Percentiles rank a stretch among this genome's conserved stretches.
Conservation (phyloP, 2,329 filamentous ascomycete species). For the Dothistroma septosporum region DNA sequence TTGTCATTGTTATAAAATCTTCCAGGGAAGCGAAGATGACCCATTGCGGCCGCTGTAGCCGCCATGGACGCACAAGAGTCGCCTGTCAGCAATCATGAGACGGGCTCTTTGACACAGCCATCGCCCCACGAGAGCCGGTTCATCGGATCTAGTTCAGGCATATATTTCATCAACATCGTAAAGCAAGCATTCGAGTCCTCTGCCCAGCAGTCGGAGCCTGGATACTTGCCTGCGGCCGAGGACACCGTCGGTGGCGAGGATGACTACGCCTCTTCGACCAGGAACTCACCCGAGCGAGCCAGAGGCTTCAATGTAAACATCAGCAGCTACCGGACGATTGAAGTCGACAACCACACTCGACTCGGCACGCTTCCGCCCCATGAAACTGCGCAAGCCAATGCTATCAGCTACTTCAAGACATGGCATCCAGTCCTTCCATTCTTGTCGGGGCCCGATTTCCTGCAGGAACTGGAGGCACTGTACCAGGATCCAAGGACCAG, state of each 20-base stretch:
- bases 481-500: constrained; percentile 32
- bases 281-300: constrained; percentile 20
- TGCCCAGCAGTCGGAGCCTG: constrained; percentile 7
- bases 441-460: constrained; percentile 48
- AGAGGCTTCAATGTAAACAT: constrained; percentile 19
- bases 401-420: constrained; percentile 49
- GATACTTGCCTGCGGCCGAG: constrained; percentile 17
- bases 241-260: constrained; percentile 24
- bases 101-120: constrained; percentile 19
- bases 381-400: constrained; percentile 40
- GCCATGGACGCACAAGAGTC: constrained; percentile 17
- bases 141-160: constrained; percentile 51
- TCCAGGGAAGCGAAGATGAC: not conserved
- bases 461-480: constrained; percentile 44
- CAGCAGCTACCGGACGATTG: constrained; percentile 13
- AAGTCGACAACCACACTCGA: constrained; percentile 15
- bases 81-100: constrained; percentile 21
- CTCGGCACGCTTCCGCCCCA: constrained; percentile 27
- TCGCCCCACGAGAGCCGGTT: constrained; percentile 33
- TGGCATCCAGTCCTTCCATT: constrained; percentile 54
- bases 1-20: not conserved
- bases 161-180: constrained; percentile 54
- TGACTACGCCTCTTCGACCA: constrained; percentile 16
- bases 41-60: not conserved
- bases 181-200: constrained; percentile 47